Evolutionary conservation across 352 stramenopile genomes (phyloP).

Genomic region (Pythium utonaiense): DNA sequence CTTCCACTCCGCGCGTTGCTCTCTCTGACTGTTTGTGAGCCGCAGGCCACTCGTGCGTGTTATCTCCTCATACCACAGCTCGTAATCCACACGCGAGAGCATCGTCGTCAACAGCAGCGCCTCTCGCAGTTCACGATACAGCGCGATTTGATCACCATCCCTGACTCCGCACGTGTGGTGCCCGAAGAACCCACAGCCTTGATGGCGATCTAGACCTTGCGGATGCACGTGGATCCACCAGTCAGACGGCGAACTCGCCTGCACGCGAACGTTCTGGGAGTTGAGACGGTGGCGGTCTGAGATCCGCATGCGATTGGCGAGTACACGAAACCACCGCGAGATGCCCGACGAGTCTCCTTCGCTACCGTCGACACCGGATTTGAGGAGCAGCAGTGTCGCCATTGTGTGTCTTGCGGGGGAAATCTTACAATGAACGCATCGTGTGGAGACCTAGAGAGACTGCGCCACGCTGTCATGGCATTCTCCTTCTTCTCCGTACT

Average conservation of each 20-base stretch:
- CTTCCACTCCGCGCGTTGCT: neutral
- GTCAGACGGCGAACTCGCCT: constrained; percentile 5
- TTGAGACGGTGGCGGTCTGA: constrained; percentile 8
- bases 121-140: constrained; percentile 5
- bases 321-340: constrained; percentile 2
- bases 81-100: constrained; percentile 12
- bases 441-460: too few relatives aligned
- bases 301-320: constrained; percentile 1
- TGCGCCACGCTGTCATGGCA: too few relatives aligned
- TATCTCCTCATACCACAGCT: neutral
- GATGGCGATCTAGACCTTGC: neutral
- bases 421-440: too few relatives aligned
- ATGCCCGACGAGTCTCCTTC: neutral
- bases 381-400: neutral
- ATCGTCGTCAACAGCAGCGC: constrained; percentile 4
- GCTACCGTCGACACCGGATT: neutral
- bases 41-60: constrained; percentile 1
- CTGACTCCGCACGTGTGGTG: neutral
- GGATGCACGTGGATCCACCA: constrained; percentile 17
- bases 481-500: too few relatives aligned
- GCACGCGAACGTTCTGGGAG: constrained; percentile 5
- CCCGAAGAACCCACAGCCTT: constrained; percentile 2
- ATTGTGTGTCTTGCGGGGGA: too few relatives aligned
- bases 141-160: neutral
- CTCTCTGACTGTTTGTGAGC: neutral